Percentiles rank a stretch among this genome's conserved stretches.
phyloP scores from a whole-genome alignment of 306 rosid species.

The Cucurbita moschata region DNA sequence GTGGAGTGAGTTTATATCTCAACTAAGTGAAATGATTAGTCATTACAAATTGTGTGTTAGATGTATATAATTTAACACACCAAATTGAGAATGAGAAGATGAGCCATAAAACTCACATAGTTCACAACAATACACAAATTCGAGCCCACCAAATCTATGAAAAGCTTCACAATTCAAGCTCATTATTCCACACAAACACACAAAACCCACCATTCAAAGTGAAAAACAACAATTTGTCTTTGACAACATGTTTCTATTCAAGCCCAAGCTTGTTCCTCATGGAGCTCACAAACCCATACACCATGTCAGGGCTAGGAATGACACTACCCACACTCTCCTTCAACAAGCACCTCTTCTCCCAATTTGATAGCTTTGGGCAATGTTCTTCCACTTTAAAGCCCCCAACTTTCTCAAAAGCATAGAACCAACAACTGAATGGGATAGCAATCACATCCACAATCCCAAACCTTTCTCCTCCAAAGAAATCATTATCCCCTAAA shows the following conservation, averaged over 20 bases:
- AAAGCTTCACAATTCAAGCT: background rate
- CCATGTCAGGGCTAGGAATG: conserved; percentile 34
- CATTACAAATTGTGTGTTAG: too few relatives aligned
- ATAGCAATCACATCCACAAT: conserved; percentile 42
- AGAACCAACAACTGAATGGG: conserved; percentile 38
- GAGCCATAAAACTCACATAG: background rate
- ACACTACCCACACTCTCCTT: conserved; percentile 31
- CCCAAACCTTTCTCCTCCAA: conserved; percentile 45
- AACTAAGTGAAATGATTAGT: too few relatives aligned
- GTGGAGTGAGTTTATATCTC: too few relatives aligned
- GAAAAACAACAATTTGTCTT: background rate
- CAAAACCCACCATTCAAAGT: background rate
- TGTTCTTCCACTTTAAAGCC: conserved; percentile 41
- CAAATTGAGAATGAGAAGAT: too few relatives aligned
- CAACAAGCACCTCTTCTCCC: conserved; percentile 34
- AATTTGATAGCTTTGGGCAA: conserved; percentile 46
- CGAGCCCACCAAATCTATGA: background rate
- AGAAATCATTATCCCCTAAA: conserved; percentile 43
- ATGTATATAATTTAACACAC: too few relatives aligned
- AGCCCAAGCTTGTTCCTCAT: conserved; percentile 32
- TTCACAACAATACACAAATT: background rate
- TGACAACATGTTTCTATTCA: conserved; percentile 2
- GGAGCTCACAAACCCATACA: conserved; percentile 25
- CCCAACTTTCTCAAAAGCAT: conserved; percentile 43
- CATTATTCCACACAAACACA: background rate